Percentiles rank a stretch among this genome's conserved stretches.
These are phyloP conservation scores for Coelastrella sp. DNA, from an alignment of 139 green algal species.

Conservation along the genomic window DNA sequence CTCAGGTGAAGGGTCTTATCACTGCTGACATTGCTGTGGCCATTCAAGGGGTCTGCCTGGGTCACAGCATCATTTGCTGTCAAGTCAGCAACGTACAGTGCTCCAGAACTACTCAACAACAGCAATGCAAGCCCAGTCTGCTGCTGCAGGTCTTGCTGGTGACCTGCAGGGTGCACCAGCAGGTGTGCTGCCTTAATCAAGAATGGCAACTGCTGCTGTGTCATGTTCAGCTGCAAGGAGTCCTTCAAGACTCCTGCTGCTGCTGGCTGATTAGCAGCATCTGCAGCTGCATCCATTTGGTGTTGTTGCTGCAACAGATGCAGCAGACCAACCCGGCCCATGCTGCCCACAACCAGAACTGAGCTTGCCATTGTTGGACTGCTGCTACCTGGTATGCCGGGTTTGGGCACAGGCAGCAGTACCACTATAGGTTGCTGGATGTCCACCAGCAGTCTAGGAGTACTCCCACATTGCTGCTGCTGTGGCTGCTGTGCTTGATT, in stretches of 20 bases:
- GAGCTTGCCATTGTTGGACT: not conserved
- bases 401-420: not conserved
- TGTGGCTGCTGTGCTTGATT: not conserved
- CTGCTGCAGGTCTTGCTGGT: conserved; percentile 4
- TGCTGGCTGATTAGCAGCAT: not conserved
- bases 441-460: not conserved
- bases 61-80: not conserved
- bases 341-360: not conserved
- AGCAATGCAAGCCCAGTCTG: not conserved
- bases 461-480: not conserved
- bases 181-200: not conserved
- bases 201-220: conserved; percentile 14
- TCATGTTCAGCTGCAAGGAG: not conserved
- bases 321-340: conserved; percentile 2
- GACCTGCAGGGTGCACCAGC: not conserved
- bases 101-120: conserved; percentile 8
- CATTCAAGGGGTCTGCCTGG: not conserved
- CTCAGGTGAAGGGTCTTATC: not conserved
- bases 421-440: conserved; percentile 29
- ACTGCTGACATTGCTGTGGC: not conserved
- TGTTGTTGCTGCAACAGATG: not conserved
- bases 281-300: not conserved
- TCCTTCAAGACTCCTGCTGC: not conserved
- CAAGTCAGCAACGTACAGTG: conserved; percentile 3
- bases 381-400: not conserved